Evolutionary conservation across 1,284 basidiomycete genomes (phyloP), one percentile per base, ranked within the genome.

Genomic region (Retiboletus fuscus): DNA sequence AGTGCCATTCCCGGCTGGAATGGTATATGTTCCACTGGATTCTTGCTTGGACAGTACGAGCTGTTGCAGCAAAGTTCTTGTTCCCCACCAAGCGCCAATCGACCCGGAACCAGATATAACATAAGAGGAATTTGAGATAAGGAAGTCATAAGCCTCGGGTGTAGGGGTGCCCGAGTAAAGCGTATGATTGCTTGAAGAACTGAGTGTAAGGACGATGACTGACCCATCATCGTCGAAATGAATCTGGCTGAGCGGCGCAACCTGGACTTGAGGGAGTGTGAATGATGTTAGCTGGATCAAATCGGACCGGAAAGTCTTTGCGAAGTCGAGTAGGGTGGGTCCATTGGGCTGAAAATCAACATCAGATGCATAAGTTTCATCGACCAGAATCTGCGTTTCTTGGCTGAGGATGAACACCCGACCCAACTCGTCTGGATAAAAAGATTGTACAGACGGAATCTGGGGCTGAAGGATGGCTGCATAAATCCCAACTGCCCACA

Each of bases 11-110:
- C 83, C 83, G 3, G 78, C 71, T 39, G 80, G 73, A 30, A 84
- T 74, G 7, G 67, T 61, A 22, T 77, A 75, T 24, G 49, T 64
- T 53, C 62, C 69, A 2, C 68, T 51, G 13, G 44, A 26, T 51
- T 58, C 72, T 61, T 68, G 69, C n/a, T 63, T 73, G 24, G 76
- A 75, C 61, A 83, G 64, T 20, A 73, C 77, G 12, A 80, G 76
- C 66, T 84, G 82, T 70, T 84, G 84, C 47, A 85, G 58, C n/a
- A 84, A 65, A 20, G 84, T 81, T 58, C 83, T 77, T 18, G 83
- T 83, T 73, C 83, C 84, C 83, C 84, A 84, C 82, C 83, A 84
- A 6, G 70, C 75, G 16, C 83, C 84, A 46, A 82, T 78, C 16
- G 81, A 26, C 44, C 76, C 82, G 7, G 76, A 74, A 22, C 81